phyloP scores from a whole-genome alignment of 1,284 basidiomycete species.

The Cryptococcus sp. region DNA sequence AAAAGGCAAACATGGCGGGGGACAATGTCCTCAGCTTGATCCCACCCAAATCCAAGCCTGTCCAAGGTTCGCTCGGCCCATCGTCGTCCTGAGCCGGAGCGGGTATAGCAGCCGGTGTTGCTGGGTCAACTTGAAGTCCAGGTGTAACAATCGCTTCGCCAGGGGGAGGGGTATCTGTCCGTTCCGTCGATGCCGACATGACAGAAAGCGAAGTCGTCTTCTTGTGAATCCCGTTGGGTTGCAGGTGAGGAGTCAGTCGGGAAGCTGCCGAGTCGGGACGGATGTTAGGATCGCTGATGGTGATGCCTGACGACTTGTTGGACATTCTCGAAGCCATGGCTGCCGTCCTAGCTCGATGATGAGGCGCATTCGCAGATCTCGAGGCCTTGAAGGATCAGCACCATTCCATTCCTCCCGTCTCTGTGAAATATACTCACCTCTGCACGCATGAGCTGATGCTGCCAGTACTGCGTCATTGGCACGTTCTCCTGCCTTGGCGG shows the following conservation, averaged over 20 bases:
- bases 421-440: constrained; percentile 25
- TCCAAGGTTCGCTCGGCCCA: constrained; percentile 58
- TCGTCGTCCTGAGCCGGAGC: constrained; percentile 34
- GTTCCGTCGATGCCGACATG: constrained; percentile 18
- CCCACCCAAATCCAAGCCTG: constrained; percentile 92
- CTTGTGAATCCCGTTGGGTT: constrained; percentile 45
- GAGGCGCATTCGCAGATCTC: constrained; percentile 51
- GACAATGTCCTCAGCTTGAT: constrained; percentile 88
- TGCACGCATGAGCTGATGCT: constrained; percentile 44
- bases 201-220: constrained; percentile 37
- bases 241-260: background rate
- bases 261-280: constrained; percentile 24
- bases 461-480: constrained; percentile 43
- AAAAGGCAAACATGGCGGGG: constrained; percentile 79
- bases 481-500: constrained; percentile 37
- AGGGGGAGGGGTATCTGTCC: constrained; percentile 20
- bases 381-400: constrained; percentile 42
- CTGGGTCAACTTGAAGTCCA: constrained; percentile 30
- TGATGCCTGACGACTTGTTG: constrained; percentile 48
- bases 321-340: constrained; percentile 53
- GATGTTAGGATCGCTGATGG: constrained; percentile 49
- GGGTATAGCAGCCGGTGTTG: constrained; percentile 27
- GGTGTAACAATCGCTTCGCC: constrained; percentile 17
- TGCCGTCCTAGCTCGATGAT: constrained; percentile 55
- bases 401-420: background rate